phyloP scores from a whole-genome alignment of 1,284 basidiomycete genomes.

The Golubevia sp. region DNA sequence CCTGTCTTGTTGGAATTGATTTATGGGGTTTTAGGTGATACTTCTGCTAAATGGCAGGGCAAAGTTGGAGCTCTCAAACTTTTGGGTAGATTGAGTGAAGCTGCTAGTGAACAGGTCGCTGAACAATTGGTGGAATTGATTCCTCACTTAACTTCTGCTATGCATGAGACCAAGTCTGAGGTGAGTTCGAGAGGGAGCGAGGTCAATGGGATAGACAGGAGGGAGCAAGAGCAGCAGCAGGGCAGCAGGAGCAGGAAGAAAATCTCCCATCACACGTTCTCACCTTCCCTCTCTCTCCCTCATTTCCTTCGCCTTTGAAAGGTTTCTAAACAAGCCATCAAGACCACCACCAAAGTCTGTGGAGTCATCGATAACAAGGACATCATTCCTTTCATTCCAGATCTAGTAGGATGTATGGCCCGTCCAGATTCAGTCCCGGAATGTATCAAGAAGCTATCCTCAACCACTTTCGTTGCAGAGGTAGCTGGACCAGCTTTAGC shows the following conservation, averaged over 20 bases:
- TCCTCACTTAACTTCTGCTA: slow-evolving; percentile 83
- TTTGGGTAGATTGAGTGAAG: slow-evolving; percentile 69
- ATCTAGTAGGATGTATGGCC: slow-evolving; percentile 85
- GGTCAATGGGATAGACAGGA: too few relatives aligned
- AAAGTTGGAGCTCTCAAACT: slow-evolving; percentile 90
- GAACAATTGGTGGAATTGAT: slow-evolving; percentile 80
- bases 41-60: slow-evolving; percentile 84
- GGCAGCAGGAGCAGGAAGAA: background rate
- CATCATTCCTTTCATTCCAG: slow-evolving; percentile 84
- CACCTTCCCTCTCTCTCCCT: background rate
- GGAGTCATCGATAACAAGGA: slow-evolving; percentile 92
- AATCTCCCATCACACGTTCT: background rate
- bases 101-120: slow-evolving; percentile 80
- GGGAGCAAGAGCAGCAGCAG: too few relatives aligned
- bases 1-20: slow-evolving; percentile 73
- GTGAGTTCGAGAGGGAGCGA: slow-evolving; percentile 66
- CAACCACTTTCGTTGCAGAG: slow-evolving; percentile 95
- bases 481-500: slow-evolving; percentile 94
- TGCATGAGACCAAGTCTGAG: slow-evolving; percentile 98
- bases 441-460: slow-evolving; percentile 93
- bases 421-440: slow-evolving; percentile 80
- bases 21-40: slow-evolving; percentile 73
- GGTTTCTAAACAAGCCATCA: slow-evolving; percentile 85
- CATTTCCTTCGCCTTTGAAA: slow-evolving; percentile 52
- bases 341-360: slow-evolving; percentile 91